These are phyloP conservation scores for Sextonia rubra DNA, from an alignment of 164 flowering plant genomes.

Conservation along the genomic window DNA sequence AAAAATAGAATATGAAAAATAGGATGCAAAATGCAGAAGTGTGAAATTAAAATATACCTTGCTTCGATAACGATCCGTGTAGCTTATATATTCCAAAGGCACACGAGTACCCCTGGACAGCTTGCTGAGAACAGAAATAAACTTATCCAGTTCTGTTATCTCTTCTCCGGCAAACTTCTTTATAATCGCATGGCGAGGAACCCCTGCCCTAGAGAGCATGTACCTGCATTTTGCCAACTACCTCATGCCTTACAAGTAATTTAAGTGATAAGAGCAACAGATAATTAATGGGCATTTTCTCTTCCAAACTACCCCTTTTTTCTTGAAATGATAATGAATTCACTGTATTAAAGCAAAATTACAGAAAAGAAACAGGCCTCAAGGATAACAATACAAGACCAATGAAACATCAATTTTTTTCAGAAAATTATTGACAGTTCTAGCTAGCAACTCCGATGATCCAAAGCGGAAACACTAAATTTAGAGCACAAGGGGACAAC, in stretches of 20 bases:
- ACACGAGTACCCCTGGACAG: conserved; percentile 84
- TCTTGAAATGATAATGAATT: too few relatives aligned
- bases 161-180: conserved; percentile 89
- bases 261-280: neutral
- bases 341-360: too few relatives aligned
- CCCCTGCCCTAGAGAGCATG: conserved; percentile 91
- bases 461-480: too few relatives aligned
- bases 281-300: neutral
- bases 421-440: too few relatives aligned
- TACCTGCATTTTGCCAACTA: conserved; percentile 47
- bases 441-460: too few relatives aligned
- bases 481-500: too few relatives aligned
- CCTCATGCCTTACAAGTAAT: conserved; percentile 2
- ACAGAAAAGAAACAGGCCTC: too few relatives aligned
- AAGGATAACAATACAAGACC: too few relatives aligned
- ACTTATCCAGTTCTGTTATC: conserved; percentile 58
- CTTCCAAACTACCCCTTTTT: too few relatives aligned
- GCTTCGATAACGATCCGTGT: conserved; percentile 79
- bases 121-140: conserved; percentile 57
- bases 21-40: neutral
- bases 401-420: too few relatives aligned
- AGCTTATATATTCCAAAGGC: conserved; percentile 77
- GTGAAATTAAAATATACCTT: conserved; percentile 46
- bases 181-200: conserved; percentile 92
- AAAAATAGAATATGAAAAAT: neutral